Base-by-base conservation (phyloP, 2,329 filamentous ascomycete genomes). In the Diaporthe sp. region DNA sequence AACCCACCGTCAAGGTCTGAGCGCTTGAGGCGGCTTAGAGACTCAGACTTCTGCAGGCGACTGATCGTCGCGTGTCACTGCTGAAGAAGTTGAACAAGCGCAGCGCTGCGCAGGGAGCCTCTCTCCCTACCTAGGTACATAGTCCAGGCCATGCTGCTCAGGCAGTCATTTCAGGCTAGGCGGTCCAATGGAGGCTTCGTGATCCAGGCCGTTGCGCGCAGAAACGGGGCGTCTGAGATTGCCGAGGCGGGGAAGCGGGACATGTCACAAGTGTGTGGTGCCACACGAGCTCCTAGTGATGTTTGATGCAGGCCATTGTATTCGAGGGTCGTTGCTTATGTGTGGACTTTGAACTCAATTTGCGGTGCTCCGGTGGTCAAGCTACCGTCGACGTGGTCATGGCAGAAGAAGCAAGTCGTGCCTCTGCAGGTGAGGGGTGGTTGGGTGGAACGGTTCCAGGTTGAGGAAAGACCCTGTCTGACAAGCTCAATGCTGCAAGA, bases 161-260 rank as follows among this genome's bases (percentile, higher is more conserved):
- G 62, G 28, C 44, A 51, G 42, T 22, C 22, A n/a, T 12, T 10
- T 2, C 19, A 68, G 44, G 4, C n/a, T 8, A 51, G 44, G 22
- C 62, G 62, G 22, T 68, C 62, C 62, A 68, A 68, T 68, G 31
- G 31, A 53, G 44, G 46, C 22, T 34, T 68, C 31, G 46, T 68
- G 46, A 25, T 19, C 22, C 65, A 68, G 65, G 46, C 62, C 62
- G 62, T 68, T 68, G 62, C 44, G 22, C 37, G 62, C 62, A 68
- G 31, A 68, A 68, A 39, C 19, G 44, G 46, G 31, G 59, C 22
- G 44, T 51, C 44, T n/a, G 31, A 39, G 65, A 68, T 68, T 68
- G 65, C 65, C 65, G 65, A 68, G 65, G 65, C 65, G 65, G 65
- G 65, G 46, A 22, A 68, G 53, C 31, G 31, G 65, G 46, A 51